Percentiles rank a stretch among this genome's conserved stretches.
These are phyloP conservation scores for Phytophthora rubi DNA, from an alignment of 352 stramenopile species.

Conservation along the genomic window DNA sequence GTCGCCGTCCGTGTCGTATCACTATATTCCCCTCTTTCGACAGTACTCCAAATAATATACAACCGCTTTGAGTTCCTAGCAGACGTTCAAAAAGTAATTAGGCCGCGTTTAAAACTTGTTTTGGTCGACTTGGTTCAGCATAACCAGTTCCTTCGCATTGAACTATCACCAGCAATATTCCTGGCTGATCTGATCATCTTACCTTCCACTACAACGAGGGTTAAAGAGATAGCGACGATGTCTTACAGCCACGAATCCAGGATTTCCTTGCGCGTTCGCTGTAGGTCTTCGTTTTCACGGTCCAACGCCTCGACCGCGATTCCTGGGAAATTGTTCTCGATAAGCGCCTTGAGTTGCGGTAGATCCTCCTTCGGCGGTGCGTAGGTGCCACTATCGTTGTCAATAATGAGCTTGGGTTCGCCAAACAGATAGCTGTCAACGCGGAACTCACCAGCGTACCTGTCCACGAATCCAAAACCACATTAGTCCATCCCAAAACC, in stretches of 20 bases:
- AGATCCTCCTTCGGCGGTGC: constrained; percentile 41
- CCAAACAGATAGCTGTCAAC: constrained; percentile 37
- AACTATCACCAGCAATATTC: not conserved
- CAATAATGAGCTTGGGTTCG: constrained; percentile 43
- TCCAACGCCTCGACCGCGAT: constrained; percentile 40
- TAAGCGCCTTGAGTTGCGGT: constrained; percentile 39
- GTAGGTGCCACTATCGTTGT: constrained; percentile 54
- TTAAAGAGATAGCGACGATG: not conserved
- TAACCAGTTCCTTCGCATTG: not conserved
- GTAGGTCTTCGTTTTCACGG: constrained; percentile 29
- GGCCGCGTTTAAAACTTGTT: not conserved
- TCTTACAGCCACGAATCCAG: constrained; percentile 36
- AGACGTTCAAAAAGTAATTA: not conserved
- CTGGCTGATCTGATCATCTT: not conserved
- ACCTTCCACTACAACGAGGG: not conserved
- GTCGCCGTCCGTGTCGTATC: too few species aligned
- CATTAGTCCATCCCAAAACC: not conserved
- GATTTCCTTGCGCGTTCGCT: constrained; percentile 40
- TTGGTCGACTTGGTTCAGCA: not conserved
- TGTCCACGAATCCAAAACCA: constrained; percentile 15
- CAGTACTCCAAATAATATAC: not conserved
- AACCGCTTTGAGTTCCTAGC: not conserved
- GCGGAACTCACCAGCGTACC: constrained; percentile 46
- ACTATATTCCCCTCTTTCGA: not conserved
- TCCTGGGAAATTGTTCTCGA: constrained; percentile 48